Evolutionary conservation across 257 asterid genomes (phyloP).

Genomic region (Penstemon davidsonii): DNA sequence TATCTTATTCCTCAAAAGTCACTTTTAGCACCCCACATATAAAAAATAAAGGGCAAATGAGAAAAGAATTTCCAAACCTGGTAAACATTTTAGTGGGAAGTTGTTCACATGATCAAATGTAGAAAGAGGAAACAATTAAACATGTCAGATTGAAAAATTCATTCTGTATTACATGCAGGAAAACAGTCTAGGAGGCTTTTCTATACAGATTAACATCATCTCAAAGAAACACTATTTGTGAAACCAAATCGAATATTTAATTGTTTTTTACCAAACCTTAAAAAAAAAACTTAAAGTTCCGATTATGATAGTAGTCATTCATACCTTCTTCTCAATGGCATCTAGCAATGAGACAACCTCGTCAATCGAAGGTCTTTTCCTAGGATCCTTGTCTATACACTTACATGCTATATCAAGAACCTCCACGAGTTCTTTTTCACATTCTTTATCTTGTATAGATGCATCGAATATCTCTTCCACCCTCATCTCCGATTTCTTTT

Average conservation of each 20-base stretch:
- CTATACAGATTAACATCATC: background rate
- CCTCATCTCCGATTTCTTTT: slow-evolving; percentile 70
- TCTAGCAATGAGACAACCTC: slow-evolving; percentile 86
- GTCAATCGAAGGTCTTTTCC: slow-evolving; percentile 75
- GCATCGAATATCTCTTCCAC: slow-evolving; percentile 73
- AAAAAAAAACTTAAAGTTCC: background rate
- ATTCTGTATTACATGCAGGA: background rate
- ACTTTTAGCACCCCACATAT: background rate
- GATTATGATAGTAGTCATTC: slow-evolving; percentile 16
- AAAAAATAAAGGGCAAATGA: background rate
- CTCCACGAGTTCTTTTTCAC: slow-evolving; percentile 62
- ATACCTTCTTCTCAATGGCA: slow-evolving; percentile 49
- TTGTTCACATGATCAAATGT: background rate
- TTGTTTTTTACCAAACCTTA: background rate
- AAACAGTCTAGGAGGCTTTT: background rate
- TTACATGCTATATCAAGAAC: slow-evolving; percentile 72
- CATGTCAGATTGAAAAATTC: background rate
- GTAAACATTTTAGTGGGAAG: background rate
- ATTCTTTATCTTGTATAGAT: slow-evolving; percentile 42
- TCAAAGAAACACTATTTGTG: background rate
- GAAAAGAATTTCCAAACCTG: background rate
- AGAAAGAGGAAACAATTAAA: background rate
- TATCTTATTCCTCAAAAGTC: background rate
- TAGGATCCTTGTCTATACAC: slow-evolving; percentile 79
- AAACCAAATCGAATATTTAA: slow-evolving; percentile 1